These are phyloP conservation scores for Mycena citricolor DNA, from an alignment of 1,284 basidiomycete genomes.

Conservation along the genomic window DNA sequence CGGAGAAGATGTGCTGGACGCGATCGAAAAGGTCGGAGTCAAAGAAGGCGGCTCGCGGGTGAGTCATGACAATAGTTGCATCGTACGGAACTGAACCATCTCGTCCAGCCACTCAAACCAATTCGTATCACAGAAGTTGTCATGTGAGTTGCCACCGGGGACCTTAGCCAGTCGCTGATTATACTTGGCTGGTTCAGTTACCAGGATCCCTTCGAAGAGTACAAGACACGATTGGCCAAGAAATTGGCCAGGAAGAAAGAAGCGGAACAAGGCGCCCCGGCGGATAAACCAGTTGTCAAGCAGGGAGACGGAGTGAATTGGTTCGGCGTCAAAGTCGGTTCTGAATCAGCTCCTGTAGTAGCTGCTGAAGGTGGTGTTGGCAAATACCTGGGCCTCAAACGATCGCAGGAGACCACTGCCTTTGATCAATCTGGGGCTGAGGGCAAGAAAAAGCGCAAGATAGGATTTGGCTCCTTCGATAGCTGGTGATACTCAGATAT, in stretches of 20 bases:
- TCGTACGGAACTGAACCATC: conserved; percentile 73
- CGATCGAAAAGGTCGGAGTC: conserved; percentile 78
- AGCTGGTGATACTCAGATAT: conserved; percentile 50
- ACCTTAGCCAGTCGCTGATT: too few relatives aligned
- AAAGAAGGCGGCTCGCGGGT: too few relatives aligned
- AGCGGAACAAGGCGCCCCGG: conserved; percentile 38
- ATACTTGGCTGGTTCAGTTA: conserved; percentile 51
- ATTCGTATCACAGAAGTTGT: conserved; percentile 77
- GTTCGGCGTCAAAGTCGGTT: conserved; percentile 79
- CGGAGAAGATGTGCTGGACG: conserved; percentile 86
- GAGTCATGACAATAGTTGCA: too few relatives aligned
- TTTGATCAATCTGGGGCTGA: conserved; percentile 43
- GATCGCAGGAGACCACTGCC: conserved; percentile 37
- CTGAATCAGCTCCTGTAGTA: conserved; percentile 32
- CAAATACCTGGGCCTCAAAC: conserved; percentile 66
- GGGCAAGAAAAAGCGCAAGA: conserved; percentile 67
- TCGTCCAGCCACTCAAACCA: conserved; percentile 80
- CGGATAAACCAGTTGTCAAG: conserved; percentile 40
- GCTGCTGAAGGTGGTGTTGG: conserved; percentile 40
- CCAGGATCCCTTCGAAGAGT: conserved; percentile 85
- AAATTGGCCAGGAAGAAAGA: conserved; percentile 71
- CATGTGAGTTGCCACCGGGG: conserved; percentile 73
- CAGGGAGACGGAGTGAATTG: conserved; percentile 70
- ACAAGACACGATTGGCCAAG: conserved; percentile 73
- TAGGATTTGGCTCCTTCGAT: conserved; percentile 81